These are phyloP conservation scores for Calvatia gigantea DNA, from an alignment of 768 basidiomycete genomes.

Conservation along the genomic window DNA sequence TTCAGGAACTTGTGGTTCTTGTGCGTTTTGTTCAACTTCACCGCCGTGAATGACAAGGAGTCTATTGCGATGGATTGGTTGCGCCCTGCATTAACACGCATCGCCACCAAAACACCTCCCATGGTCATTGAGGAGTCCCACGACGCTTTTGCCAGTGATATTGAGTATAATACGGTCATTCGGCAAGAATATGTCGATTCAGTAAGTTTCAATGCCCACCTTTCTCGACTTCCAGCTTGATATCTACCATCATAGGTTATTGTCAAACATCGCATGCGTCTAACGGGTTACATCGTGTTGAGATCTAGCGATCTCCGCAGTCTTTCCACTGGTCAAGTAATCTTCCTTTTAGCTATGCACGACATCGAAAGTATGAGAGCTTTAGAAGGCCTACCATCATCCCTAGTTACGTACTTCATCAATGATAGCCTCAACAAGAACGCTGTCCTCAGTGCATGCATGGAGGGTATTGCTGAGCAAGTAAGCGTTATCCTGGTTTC, in stretches of 20 bases:
- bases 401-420: constrained; percentile 81
- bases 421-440: constrained; percentile 83
- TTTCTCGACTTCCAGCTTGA: not conserved
- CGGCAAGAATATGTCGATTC: constrained; percentile 80
- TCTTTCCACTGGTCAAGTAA: constrained; percentile 77
- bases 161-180: constrained; percentile 91
- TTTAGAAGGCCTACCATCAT: constrained; percentile 73
- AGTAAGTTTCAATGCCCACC: constrained; percentile 34
- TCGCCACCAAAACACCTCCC: constrained; percentile 83
- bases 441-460: constrained; percentile 61
- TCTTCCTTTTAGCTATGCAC: constrained; percentile 82
- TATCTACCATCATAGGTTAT: constrained; percentile 53
- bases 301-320: constrained; percentile 67
- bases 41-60: constrained; percentile 48
- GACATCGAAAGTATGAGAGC: constrained; percentile 89
- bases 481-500: constrained; percentile 31
- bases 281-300: constrained; percentile 64
- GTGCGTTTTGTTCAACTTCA: constrained; percentile 83
- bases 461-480: constrained; percentile 87
- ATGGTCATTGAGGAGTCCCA: constrained; percentile 79
- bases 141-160: constrained; percentile 80
- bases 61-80: constrained; percentile 77
- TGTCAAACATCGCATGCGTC: constrained; percentile 56
- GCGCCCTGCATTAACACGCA: constrained; percentile 67
- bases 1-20: constrained; percentile 97